Evolutionary conservation across 192 early-diverging fungal genomes (phyloP).

Genomic region (Linnemannia hyalina): DNA sequence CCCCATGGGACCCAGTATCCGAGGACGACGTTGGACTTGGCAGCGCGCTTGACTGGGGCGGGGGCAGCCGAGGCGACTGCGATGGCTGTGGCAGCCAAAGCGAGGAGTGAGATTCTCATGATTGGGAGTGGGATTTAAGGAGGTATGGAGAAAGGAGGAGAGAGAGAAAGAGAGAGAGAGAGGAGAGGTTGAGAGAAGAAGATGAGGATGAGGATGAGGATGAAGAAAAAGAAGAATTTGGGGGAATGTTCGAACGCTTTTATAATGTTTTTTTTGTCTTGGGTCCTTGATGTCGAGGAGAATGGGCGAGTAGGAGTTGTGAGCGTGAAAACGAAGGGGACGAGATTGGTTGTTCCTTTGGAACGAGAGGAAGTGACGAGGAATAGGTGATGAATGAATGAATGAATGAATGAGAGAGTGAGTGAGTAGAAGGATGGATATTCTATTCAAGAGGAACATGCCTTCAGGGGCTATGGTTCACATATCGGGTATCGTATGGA

Average conservation of each 20-base stretch:
- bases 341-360: background rate
- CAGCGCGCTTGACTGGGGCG: constrained; percentile 42
- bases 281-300: background rate
- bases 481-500: background rate
- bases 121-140: background rate
- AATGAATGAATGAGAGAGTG: background rate
- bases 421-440: background rate
- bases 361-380: background rate
- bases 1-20: constrained; percentile 59
- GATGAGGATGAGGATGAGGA: constrained; percentile 22
- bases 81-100: constrained; percentile 46
- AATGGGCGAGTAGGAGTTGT: background rate
- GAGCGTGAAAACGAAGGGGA: background rate
- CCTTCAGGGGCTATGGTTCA: background rate
- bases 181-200: background rate
- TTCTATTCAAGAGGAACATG: background rate
- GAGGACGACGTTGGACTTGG: constrained; percentile 40
- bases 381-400: background rate
- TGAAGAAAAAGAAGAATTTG: background rate
- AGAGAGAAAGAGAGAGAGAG: background rate
- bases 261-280: constrained; percentile 15
- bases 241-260: constrained; percentile 2
- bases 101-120: constrained; percentile 50
- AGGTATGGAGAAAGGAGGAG: background rate
- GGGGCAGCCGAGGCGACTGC: constrained; percentile 35